phyloP scores from a whole-genome alignment of 1,284 basidiomycete genomes.

The Afroboletus lepidellus region DNA sequence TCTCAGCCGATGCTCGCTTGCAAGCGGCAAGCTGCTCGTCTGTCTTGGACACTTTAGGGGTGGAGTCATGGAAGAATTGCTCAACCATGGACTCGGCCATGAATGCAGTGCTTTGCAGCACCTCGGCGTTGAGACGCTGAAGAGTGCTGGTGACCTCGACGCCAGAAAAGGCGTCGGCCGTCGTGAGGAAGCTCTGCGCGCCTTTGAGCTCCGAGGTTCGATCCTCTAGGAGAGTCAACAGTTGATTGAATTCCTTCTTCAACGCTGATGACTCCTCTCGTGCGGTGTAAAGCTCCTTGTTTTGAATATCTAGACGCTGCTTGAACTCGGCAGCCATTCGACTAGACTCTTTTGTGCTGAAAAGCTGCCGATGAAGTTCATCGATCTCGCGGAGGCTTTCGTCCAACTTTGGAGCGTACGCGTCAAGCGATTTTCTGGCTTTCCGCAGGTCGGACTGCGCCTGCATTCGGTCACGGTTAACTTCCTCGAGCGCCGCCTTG shows the following conservation, averaged over 20 bases:
- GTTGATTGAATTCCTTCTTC: slow-evolving; percentile 30
- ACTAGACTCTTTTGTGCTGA: slow-evolving; percentile 13
- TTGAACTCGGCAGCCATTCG: slow-evolving; percentile 19
- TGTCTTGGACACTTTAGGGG: slow-evolving; percentile 7
- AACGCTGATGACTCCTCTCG: slow-evolving; percentile 32
- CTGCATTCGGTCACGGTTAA: slow-evolving; percentile 22
- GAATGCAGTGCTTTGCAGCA: slow-evolving; percentile 36
- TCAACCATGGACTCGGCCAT: slow-evolving; percentile 38
- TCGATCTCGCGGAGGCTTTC: slow-evolving; percentile 17
- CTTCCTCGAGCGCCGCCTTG: slow-evolving; percentile 24
- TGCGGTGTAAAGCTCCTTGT: slow-evolving; percentile 21
- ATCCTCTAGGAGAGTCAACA: slow-evolving; percentile 28
- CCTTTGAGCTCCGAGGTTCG: slow-evolving; percentile 38
- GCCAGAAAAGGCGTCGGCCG: slow-evolving; percentile 33
- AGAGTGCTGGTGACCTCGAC: slow-evolving; percentile 34
- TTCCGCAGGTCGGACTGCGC: slow-evolving; percentile 25
- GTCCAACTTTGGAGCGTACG: slow-evolving; percentile 20
- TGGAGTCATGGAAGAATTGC: slow-evolving; percentile 19
- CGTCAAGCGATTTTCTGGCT: slow-evolving; percentile 22
- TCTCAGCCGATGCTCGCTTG: slow-evolving; percentile 20
- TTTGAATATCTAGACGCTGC: slow-evolving; percentile 19
- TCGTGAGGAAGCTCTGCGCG: slow-evolving; percentile 36
- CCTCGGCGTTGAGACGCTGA: slow-evolving; percentile 35
- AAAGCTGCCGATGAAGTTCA: slow-evolving; percentile 20
- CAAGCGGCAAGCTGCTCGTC: slow-evolving; percentile 28